phyloP scores from a whole-genome alignment of 1,139 yeast species.

The Sugiyamaella pinicola region DNA sequence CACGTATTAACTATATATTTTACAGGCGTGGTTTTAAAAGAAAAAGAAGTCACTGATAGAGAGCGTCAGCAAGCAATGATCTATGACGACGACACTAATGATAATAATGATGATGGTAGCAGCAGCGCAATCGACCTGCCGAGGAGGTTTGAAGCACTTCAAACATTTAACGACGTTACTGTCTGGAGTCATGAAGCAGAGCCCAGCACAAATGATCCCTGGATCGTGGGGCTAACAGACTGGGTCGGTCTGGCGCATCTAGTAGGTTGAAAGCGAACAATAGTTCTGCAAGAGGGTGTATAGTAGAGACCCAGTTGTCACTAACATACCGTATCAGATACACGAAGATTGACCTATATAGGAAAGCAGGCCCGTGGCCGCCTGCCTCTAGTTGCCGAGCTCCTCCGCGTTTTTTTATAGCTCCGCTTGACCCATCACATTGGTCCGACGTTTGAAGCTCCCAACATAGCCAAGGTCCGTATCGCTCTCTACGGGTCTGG shows the following conservation, averaged over 20 bases:
- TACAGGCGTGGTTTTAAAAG: conserved; percentile 21
- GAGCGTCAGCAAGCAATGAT: conserved; percentile 17
- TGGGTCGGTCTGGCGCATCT: conserved; percentile 32
- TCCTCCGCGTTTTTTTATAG: no score
- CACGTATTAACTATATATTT: no score
- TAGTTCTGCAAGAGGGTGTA: background rate
- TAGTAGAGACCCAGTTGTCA: background rate
- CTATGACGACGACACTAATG: conserved; percentile 15
- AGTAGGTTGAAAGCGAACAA: conserved; percentile 24
- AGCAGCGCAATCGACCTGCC: conserved; percentile 22
- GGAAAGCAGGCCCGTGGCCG: no score
- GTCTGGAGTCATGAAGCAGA: conserved; percentile 39
- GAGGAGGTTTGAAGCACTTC: conserved; percentile 25
- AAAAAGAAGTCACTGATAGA: conserved; percentile 16
- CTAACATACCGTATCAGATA: conserved; percentile 13
- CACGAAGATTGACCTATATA: no score
- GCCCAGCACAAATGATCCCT: conserved; percentile 34
- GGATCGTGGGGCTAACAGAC: conserved; percentile 33
- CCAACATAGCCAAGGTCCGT: no score
- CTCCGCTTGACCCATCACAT: no score
- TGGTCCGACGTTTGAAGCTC: no score
- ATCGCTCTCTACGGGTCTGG: no score
- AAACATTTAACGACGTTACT: conserved; percentile 29
- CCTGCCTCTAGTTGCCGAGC: no score
- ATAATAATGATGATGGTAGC: conserved; percentile 17